A percentile compares a stretch with the other conserved stretches of the same genome.
Evolutionary conservation across 2,329 filamentous ascomycete genomes (phyloP).

Genomic region (Pleomassaria siparia): DNA sequence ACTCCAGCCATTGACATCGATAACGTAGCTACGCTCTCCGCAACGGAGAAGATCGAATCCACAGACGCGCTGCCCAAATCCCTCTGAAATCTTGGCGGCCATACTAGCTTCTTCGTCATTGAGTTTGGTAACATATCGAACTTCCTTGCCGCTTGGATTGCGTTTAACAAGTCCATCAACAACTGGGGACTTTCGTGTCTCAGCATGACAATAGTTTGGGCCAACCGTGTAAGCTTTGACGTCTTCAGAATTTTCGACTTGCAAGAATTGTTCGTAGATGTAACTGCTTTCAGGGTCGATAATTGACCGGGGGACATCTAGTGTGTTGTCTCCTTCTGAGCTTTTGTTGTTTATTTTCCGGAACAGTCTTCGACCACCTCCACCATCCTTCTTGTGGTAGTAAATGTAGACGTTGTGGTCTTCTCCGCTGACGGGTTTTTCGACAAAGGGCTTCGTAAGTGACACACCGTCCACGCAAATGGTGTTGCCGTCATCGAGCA

Average conservation of each 20-base stretch:
- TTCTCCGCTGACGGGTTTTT: conserved; percentile 97
- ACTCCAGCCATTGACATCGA: conserved; percentile 99
- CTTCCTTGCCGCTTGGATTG: conserved; percentile 96
- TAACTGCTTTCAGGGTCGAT: conserved; percentile 81
- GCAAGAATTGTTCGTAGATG: conserved; percentile 95
- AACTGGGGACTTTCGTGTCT: conserved; percentile 95
- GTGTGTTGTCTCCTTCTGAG: conserved; percentile 82
- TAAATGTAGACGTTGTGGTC: conserved; percentile 99
- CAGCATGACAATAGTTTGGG: conserved; percentile 88
- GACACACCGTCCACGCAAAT: conserved; percentile 81
- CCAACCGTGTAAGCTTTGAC: conserved; percentile 99
- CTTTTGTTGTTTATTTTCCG: conserved; percentile 99
- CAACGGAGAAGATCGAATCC: conserved; percentile 93
- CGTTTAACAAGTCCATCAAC: conserved; percentile 94
- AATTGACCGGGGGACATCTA: conserved; percentile 77
- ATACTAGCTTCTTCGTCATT: conserved; percentile 79
- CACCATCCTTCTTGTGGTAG: conserved; percentile 82
- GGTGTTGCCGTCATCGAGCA: conserved; percentile 88
- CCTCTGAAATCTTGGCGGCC: conserved; percentile 84
- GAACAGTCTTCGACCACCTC: conserved; percentile 89
- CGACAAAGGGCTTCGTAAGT: conserved; percentile 91
- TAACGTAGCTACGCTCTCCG: conserved; percentile 89
- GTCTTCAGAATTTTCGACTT: conserved; percentile 95
- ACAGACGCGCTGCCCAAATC: conserved; percentile 93
- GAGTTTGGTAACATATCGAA: conserved; percentile 89